Percentiles rank a stretch among this genome's conserved stretches.
These are phyloP conservation scores for Cenchrus fungigraminus DNA, from an alignment of 176 grass and related monocot species.

Conservation along the genomic window DNA sequence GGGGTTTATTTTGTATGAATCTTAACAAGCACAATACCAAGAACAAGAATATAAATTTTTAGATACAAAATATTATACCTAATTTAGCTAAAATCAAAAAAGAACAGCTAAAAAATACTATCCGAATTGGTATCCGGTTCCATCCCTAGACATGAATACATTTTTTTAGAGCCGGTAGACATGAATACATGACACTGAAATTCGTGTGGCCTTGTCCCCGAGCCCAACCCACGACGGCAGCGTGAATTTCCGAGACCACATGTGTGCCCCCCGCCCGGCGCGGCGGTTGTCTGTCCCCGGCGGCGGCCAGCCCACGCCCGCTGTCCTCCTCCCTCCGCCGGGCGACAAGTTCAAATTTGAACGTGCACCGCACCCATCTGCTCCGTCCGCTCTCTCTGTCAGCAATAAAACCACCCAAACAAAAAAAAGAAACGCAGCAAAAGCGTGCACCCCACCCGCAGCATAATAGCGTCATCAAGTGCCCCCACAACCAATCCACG, in stretches of 20 bases:
- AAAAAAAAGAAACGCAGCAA: neutral
- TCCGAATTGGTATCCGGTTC: no score
- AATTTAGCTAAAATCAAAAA: no score
- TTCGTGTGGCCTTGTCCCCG: neutral
- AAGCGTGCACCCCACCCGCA: neutral
- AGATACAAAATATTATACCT: no score
- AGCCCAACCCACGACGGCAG: neutral
- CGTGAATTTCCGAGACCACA: neutral
- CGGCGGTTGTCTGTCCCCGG: neutral
- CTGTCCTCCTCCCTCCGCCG: neutral
- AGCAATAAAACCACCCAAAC: neutral
- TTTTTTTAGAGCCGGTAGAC: no score
- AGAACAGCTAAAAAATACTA: no score
- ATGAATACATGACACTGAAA: no score
- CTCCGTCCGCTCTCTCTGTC: no score
- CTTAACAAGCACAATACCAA: no score
- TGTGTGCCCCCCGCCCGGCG: neutral
- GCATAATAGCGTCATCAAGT: constrained; percentile 24
- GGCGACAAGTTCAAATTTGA: constrained; percentile 38
- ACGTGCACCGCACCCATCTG: constrained; percentile 34
- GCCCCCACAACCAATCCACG: constrained; percentile 18
- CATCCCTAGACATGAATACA: no score
- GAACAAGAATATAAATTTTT: no score
- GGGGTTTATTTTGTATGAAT: no score
- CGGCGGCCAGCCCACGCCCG: constrained; percentile 4